These are phyloP conservation scores for Aspergillus quadrilineatus DNA, from an alignment of 2,329 filamentous ascomycete genomes.

Conservation along the genomic window DNA sequence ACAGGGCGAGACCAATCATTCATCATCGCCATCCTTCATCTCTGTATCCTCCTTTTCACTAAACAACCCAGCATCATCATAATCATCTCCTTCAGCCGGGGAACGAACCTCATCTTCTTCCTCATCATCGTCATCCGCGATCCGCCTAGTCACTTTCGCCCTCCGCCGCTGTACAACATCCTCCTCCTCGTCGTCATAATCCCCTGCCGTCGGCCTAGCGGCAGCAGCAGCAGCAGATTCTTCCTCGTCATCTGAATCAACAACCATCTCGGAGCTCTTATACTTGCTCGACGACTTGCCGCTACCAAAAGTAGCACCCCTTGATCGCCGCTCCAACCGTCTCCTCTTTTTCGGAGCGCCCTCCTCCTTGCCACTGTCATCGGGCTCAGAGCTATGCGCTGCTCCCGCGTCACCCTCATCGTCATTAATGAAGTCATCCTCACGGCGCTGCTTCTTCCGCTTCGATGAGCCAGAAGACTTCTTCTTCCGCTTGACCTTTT, in stretches of 20 bases:
- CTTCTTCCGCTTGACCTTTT: constrained; percentile 72
- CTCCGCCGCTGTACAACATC: constrained; percentile 34
- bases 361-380: constrained; percentile 36
- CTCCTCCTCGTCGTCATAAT: constrained; percentile 35
- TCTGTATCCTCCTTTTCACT: constrained; percentile 35
- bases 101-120: constrained; percentile 47
- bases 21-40: constrained; percentile 38
- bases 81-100: constrained; percentile 19
- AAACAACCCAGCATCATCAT: constrained; percentile 41
- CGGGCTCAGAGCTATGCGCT: constrained; percentile 29
- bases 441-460: constrained; percentile 54
- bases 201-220: constrained; percentile 18
- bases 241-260: constrained; percentile 63
- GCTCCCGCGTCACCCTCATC: constrained; percentile 28
- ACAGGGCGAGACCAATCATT: constrained; percentile 11
- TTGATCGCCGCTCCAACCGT: constrained; percentile 56
- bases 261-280: constrained; percentile 82
- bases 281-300: constrained; percentile 60
- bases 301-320: constrained; percentile 13
- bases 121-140: constrained; percentile 43
- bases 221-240: constrained; percentile 44
- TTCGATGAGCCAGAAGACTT: constrained; percentile 64
- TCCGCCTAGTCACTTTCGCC: constrained; percentile 32
- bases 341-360: constrained; percentile 57
- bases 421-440: constrained; percentile 33